Evolutionary conservation across 805 yeast species (phyloP), one percentile per base, ranked within the genome.

Genomic region (Myxozyma monticola): DNA sequence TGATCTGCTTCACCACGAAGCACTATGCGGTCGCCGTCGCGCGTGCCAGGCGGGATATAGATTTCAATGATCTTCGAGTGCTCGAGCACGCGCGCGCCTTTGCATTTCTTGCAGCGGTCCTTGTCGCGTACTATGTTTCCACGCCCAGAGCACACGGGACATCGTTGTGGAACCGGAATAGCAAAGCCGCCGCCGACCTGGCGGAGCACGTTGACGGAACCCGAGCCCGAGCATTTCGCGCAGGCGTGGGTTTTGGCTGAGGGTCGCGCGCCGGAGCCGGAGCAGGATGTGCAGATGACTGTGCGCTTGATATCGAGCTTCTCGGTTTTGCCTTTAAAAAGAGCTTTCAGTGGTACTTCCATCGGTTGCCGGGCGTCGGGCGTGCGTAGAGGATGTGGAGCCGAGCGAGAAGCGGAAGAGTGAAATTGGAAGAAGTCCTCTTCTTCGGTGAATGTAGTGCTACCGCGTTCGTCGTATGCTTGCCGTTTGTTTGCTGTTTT

Each of bases 311-410:
- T 76, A 2, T 85, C 76, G 62, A 86, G 78, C 63, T 86, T 86
- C 55, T 89, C 76, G 7, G 83, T 79, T 65, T 87, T 87, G 3
- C 98, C 96, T 57, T 80, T 81, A 72, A 79, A 89, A 37, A 87
- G 68, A 51, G 88, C 96, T 48, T 81, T 86, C 54, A 88, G 68
- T 0, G 85, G 73, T 10, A 90, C 78, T 3, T 76, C 78, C 10
- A 88, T 76, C 22, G 79, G 77, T 41, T 88, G 65, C n/a, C 71
- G 68, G 0, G 89, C 93, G 65, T 87, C 82, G 0, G 95, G 84
- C 48, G 75, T 69, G 3, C 66, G 66, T 8, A 7, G 37, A 33
- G 8, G 15, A 29, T 59, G 59, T 40, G 60, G 45, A n/a, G n/a
- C n/a, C n/a, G n/a, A n/a, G n/a, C n/a, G n/a, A n/a, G n/a, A n/a